phyloP scores from a whole-genome alignment of 176 grass and related monocot species.

The Alloteropsis semialata region DNA sequence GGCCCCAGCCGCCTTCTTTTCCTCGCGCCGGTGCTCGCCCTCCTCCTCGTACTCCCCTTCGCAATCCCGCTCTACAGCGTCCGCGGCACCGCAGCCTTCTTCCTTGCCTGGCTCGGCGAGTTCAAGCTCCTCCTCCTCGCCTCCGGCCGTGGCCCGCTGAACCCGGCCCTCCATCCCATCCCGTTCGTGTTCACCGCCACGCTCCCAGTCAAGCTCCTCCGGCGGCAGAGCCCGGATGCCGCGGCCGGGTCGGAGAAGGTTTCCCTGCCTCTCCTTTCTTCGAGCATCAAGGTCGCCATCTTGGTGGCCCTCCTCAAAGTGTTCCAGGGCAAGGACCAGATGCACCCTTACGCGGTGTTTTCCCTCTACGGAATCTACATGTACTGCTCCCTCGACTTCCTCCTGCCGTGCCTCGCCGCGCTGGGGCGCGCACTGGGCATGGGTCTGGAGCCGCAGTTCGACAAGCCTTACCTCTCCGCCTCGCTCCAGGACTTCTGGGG shows the following conservation, averaged over 20 bases:
- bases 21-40: neutral
- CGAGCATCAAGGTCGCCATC: neutral
- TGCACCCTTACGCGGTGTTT: neutral
- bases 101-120: neutral
- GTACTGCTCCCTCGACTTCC: slow-evolving; percentile 44
- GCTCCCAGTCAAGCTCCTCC: slow-evolving; percentile 25
- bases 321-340: neutral
- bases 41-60: neutral
- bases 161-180: neutral
- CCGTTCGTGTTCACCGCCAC: neutral
- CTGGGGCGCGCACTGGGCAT: slow-evolving; percentile 19
- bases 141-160: neutral
- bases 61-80: neutral
- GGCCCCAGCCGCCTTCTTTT: neutral
- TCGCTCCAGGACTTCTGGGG: slow-evolving; percentile 62
- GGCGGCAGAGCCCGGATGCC: neutral
- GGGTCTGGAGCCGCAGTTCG: slow-evolving; percentile 44
- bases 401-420: slow-evolving; percentile 12
- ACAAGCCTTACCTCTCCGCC: slow-evolving; percentile 34
- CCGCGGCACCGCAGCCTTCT: neutral
- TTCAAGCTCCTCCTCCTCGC: neutral
- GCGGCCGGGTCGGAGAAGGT: neutral
- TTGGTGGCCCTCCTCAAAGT: neutral
- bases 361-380: slow-evolving; percentile 35
- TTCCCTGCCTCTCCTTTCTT: neutral